A percentile compares a stretch with the other conserved stretches of the same genome.
Evolutionary conservation across 495 filamentous ascomycete species (phyloP).

Genomic region (Penicillium waksmanii): DNA sequence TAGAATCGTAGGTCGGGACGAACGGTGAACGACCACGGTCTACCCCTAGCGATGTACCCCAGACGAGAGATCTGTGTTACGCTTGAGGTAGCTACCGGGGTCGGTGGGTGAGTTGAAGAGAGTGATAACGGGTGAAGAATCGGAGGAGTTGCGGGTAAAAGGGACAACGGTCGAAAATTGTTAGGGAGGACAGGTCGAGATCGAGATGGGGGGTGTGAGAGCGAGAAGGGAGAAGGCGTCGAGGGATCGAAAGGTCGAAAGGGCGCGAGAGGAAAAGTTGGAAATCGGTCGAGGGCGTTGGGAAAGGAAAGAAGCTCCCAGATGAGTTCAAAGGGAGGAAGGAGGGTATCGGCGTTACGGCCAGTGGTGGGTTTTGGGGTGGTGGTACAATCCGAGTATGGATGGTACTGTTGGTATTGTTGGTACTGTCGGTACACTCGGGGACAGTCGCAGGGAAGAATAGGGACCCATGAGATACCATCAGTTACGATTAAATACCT

Average conservation of each 20-base stretch:
- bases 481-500: neutral
- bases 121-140: constrained; percentile 16
- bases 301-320: constrained; percentile 3
- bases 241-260: constrained; percentile 7
- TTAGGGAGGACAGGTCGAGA: constrained; percentile 13
- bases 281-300: constrained; percentile 16
- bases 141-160: neutral
- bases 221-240: constrained; percentile 8
- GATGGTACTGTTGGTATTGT: neutral
- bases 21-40: constrained; percentile 38
- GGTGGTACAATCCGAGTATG: neutral
- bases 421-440: neutral
- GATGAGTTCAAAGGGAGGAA: constrained; percentile 16
- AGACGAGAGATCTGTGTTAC: constrained; percentile 48
- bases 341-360: constrained; percentile 22
- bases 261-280: constrained; percentile 16
- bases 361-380: constrained; percentile 1
- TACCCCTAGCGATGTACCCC: constrained; percentile 51
- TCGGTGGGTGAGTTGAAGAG: constrained; percentile 20
- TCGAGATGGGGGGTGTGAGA: constrained; percentile 3
- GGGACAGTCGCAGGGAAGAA: neutral
- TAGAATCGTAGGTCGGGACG: constrained; percentile 17
- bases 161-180: neutral
- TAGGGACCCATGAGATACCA: no score
- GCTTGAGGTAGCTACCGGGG: constrained; percentile 51